Evolutionary conservation across 495 filamentous ascomycete genomes (phyloP).

Genomic region (Parathielavia appendiculata): DNA sequence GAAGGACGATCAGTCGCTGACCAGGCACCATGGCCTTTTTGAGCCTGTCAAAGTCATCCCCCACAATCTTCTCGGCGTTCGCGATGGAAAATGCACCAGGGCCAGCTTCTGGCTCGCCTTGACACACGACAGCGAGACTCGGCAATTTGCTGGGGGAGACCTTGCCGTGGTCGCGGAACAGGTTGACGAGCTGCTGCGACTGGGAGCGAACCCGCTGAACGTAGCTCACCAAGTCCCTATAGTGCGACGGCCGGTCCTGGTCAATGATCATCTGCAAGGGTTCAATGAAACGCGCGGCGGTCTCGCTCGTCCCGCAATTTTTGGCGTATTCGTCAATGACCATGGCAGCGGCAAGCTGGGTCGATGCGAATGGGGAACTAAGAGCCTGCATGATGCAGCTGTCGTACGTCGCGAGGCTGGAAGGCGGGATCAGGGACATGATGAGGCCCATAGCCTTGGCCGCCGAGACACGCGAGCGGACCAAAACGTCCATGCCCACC

Average conservation of each 20-base stretch:
- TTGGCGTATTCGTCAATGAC: constrained; percentile 85
- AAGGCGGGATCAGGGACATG: constrained; percentile 57
- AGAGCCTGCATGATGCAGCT: constrained; percentile 58
- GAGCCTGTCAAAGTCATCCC: constrained; percentile 74
- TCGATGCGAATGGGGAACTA: constrained; percentile 67
- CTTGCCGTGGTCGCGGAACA: constrained; percentile 82
- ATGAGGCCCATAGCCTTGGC: constrained; percentile 75
- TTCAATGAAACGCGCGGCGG: constrained; percentile 45
- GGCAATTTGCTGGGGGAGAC: constrained; percentile 69
- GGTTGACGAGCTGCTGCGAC: constrained; percentile 80
- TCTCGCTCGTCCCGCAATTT: constrained; percentile 38
- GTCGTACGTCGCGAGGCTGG: constrained; percentile 48
- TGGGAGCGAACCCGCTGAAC: constrained; percentile 83
- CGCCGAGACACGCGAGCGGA: constrained; percentile 82
- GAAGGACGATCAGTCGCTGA: constrained; percentile 70
- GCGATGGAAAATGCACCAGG: constrained; percentile 83
- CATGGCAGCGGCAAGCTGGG: constrained; percentile 77
- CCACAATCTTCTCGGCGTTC: constrained; percentile 80
- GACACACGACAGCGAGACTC: constrained; percentile 76
- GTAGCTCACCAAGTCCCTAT: constrained; percentile 82
- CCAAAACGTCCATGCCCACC: constrained; percentile 79
- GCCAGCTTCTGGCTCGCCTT: constrained; percentile 85
- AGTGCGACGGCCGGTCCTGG: constrained; percentile 69
- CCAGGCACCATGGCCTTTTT: constrained; percentile 79
- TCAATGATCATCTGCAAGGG: constrained; percentile 70